Evolutionary conservation across 768 basidiomycete species (phyloP).

Genomic region (Phaeotremella skinneri): DNA sequence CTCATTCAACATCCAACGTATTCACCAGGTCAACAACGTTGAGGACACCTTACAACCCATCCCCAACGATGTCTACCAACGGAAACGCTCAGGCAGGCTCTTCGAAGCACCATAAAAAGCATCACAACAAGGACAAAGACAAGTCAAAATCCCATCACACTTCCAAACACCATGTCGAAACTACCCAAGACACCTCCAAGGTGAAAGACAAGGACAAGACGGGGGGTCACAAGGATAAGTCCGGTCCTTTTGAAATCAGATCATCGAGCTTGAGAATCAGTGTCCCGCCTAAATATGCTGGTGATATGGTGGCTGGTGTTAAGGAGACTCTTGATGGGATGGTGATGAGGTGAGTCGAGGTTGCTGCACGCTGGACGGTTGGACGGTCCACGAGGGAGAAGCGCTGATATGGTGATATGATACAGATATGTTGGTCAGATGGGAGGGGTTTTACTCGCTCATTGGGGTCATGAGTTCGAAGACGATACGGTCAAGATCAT

Average conservation of each 20-base stretch:
- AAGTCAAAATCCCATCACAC: constrained; percentile 43
- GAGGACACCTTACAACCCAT: too few species aligned
- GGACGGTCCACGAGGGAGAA: neutral
- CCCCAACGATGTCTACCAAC: neutral
- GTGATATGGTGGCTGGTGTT: constrained; percentile 68
- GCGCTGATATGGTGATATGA: constrained; percentile 6
- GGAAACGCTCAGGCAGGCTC: neutral
- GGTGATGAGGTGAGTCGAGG: constrained; percentile 76
- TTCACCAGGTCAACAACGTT: too few species aligned
- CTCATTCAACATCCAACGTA: too few species aligned
- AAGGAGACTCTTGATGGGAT: constrained; percentile 90
- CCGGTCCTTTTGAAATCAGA: constrained; percentile 61
- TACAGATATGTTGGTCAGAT: constrained; percentile 82
- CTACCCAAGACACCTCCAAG: constrained; percentile 3
- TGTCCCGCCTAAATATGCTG: constrained; percentile 76
- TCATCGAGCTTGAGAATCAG: constrained; percentile 60
- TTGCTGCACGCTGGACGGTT: neutral
- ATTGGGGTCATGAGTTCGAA: constrained; percentile 72
- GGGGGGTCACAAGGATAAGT: constrained; percentile 57
- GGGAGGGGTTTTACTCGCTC: constrained; percentile 78
- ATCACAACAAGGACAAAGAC: constrained; percentile 14
- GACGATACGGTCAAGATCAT: constrained; percentile 65
- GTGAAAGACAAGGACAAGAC: constrained; percentile 46
- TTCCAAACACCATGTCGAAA: neutral
- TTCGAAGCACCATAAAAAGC: constrained; percentile 10